Conservation (phyloP, 75 land plant genomes). For the Pinus tabuliformis region DNA sequence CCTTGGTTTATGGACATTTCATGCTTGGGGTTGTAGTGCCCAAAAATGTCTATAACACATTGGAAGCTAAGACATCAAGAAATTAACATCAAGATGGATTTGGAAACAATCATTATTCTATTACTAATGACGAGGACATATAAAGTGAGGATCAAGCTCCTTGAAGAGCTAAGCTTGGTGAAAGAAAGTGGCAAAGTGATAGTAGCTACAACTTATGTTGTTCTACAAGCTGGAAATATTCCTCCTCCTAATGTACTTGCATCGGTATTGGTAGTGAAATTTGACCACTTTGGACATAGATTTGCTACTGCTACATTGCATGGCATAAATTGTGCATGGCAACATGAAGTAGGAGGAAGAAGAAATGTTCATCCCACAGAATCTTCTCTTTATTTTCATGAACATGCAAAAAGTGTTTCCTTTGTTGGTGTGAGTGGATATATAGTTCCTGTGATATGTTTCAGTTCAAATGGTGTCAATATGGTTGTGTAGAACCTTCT, state of each 20-base stretch:
- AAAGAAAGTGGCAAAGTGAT: conserved; percentile 45
- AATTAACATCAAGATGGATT: too few relatives aligned
- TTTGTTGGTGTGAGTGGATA: conserved; percentile 81
- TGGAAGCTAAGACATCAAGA: too few relatives aligned
- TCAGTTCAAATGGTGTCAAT: conserved; percentile 60
- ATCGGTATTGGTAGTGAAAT: conserved; percentile 73
- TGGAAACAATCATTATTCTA: too few relatives aligned
- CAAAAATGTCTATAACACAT: too few relatives aligned
- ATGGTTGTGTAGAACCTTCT: conserved; percentile 89
- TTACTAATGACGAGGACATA: too few relatives aligned
- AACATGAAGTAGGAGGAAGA: conserved; percentile 93
- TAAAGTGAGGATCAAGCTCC: too few relatives aligned
- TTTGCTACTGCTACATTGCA: conserved; percentile 83
- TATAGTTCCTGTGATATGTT: conserved; percentile 81
- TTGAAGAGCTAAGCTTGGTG: too few relatives aligned
- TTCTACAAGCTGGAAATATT: conserved; percentile 90
- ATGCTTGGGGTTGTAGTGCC: too few relatives aligned
- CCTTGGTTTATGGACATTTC: too few relatives aligned
- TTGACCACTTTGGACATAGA: conserved; percentile 87
- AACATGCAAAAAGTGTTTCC: conserved; percentile 83
- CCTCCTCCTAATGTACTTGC: conserved; percentile 94
- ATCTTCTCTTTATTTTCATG: conserved; percentile 69
- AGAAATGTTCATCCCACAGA: conserved; percentile 86
- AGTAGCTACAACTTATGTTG: conserved; percentile 95
- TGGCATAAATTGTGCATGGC: conserved; percentile 94